Conservation (phyloP, 2,329 filamentous ascomycete genomes). For the Coniochaeta pulveracea region DNA sequence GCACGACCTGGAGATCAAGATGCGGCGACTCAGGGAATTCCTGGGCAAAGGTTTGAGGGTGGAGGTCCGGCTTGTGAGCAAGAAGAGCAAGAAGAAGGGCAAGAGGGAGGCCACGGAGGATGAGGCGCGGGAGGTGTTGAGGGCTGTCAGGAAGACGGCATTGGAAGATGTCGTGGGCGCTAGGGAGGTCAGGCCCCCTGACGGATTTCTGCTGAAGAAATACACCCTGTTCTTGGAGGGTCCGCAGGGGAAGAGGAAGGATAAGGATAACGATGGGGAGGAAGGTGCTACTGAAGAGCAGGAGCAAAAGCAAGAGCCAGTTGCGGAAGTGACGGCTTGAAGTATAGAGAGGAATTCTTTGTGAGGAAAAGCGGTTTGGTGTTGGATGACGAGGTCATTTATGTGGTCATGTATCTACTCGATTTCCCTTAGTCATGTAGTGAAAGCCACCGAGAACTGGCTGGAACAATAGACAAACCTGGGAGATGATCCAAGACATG, state of each 20-base stretch:
- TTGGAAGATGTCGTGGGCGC: slow-evolving; percentile 20
- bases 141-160: slow-evolving; percentile 21
- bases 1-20: slow-evolving; percentile 63
- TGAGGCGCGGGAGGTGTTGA: slow-evolving; percentile 49
- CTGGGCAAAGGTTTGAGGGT: slow-evolving; percentile 65
- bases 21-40: slow-evolving; percentile 58
- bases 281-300: no score
- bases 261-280: slow-evolving; percentile 6
- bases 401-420: no score
- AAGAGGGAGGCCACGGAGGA: slow-evolving; percentile 41
- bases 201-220: slow-evolving; percentile 28
- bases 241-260: slow-evolving; percentile 8
- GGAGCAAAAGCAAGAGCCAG: no score
- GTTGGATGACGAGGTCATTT: no score
- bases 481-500: no score
- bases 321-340: no score
- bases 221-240: slow-evolving; percentile 28
- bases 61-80: slow-evolving; percentile 56
- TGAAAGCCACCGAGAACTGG: no score
- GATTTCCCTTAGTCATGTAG: no score
- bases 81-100: slow-evolving; percentile 36
- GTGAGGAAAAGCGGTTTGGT: no score
- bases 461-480: no score
- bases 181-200: slow-evolving; percentile 27
- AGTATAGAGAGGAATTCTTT: no score